Conservation (phyloP, 176 grass and related monocot species). For the Oryza meyeriana region DNA sequence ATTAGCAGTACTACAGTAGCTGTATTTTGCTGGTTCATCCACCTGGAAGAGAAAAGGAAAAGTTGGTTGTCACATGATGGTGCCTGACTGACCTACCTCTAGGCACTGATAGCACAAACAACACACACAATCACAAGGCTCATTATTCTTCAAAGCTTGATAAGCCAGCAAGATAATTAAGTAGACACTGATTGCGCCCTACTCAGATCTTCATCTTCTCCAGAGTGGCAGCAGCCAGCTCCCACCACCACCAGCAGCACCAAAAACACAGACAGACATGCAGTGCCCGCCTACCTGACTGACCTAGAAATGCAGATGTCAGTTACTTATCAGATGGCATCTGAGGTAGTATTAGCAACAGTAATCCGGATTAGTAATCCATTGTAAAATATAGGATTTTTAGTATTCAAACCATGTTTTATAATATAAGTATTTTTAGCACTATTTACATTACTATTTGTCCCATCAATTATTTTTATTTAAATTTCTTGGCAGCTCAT, state of each 20-base stretch:
- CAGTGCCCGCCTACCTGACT: not conserved
- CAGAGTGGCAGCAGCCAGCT: not conserved
- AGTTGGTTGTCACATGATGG: slow-evolving; percentile 1
- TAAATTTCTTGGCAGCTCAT: too few relatives aligned
- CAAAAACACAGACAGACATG: not conserved
- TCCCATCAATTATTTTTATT: too few relatives aligned
- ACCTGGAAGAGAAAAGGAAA: slow-evolving; percentile 14
- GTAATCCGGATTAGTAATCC: not conserved
- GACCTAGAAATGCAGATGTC: not conserved
- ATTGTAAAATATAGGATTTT: too few relatives aligned
- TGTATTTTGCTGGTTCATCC: slow-evolving; percentile 10
- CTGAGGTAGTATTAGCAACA: not conserved
- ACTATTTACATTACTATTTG: too few relatives aligned
- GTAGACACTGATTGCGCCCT: not conserved
- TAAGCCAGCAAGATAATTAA: not conserved
- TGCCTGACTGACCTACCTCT: not conserved
- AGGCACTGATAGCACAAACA: not conserved
- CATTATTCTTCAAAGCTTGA: slow-evolving; percentile 7
- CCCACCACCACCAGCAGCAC: not conserved
- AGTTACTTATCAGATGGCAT: not conserved
- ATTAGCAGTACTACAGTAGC: not conserved
- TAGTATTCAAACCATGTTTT: too few relatives aligned
- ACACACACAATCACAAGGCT: not conserved
- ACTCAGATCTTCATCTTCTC: not conserved
- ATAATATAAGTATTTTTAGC: too few relatives aligned